phyloP scores from a whole-genome alignment of 805 yeast genomes.

The Starmerella bombicola region DNA sequence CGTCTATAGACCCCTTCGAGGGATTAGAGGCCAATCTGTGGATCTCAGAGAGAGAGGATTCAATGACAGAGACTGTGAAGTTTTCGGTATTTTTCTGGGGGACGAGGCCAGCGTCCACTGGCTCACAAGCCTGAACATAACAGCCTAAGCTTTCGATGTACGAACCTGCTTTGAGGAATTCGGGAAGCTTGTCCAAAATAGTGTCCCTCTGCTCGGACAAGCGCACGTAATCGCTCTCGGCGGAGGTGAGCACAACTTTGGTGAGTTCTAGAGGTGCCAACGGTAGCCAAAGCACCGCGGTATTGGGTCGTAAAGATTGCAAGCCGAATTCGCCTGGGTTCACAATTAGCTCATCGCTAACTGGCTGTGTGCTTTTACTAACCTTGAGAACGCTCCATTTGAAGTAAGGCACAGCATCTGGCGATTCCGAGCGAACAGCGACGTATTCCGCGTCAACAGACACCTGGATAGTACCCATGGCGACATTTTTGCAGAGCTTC shows the following conservation, averaged over 20 bases:
- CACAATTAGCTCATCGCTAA: not conserved
- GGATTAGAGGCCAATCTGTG: not conserved
- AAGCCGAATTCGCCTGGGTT: constrained; percentile 8
- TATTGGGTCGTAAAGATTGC: constrained; percentile 1
- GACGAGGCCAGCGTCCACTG: constrained; percentile 55
- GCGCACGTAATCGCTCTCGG: constrained; percentile 37
- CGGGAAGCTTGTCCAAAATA: constrained; percentile 29
- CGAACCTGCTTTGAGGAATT: constrained; percentile 35
- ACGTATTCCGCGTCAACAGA: constrained; percentile 4
- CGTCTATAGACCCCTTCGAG: not conserved
- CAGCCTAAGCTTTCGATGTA: constrained; percentile 37
- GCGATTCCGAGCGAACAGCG: constrained; percentile 12
- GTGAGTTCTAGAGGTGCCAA: constrained; percentile 27
- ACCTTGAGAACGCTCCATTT: constrained; percentile 13
- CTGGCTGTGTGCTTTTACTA: not conserved
- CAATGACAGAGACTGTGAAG: constrained; percentile 22
- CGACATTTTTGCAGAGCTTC: not conserved
- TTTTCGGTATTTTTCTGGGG: constrained; percentile 27
- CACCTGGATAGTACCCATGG: constrained; percentile 3
- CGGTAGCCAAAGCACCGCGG: constrained; percentile 7
- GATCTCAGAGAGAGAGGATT: constrained; percentile 1
- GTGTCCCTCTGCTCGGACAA: constrained; percentile 31
- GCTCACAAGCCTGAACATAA: constrained; percentile 51
- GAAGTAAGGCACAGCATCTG: constrained; percentile 10
- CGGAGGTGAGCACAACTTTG: constrained; percentile 33